Percentiles rank a stretch among this genome's conserved stretches.
Conservation (phyloP, 2,329 filamentous ascomycete species). For the Colletotrichum lentis region DNA sequence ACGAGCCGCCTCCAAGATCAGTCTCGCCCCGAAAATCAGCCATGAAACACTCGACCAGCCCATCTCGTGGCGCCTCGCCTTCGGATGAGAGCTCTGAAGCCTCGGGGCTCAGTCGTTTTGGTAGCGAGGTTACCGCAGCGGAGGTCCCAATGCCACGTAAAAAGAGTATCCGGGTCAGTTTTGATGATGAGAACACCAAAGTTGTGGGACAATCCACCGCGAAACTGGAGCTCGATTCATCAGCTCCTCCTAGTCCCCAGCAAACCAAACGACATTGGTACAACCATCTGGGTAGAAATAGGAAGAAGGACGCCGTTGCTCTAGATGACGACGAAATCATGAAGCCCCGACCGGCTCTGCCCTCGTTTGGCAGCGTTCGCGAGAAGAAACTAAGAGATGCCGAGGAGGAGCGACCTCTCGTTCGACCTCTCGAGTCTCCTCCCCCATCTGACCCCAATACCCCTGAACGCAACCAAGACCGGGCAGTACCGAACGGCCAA, state of each 20-base stretch:
- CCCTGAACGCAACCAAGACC: slow-evolving; percentile 43
- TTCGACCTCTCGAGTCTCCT: slow-evolving; percentile 59
- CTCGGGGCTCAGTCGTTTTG: slow-evolving; percentile 45
- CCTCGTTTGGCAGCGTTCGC: slow-evolving; percentile 77
- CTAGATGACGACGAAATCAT: slow-evolving; percentile 73
- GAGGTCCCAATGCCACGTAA: slow-evolving; percentile 58
- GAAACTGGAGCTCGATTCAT: slow-evolving; percentile 50
- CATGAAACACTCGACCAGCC: slow-evolving; percentile 68
- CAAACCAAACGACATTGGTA: slow-evolving; percentile 57
- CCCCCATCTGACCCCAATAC: slow-evolving; percentile 43
- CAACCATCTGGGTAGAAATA: slow-evolving; percentile 55
- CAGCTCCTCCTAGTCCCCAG: slow-evolving; percentile 50
- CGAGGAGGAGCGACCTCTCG: slow-evolving; percentile 67
- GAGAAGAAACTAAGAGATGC: slow-evolving; percentile 65
- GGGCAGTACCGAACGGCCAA: slow-evolving; percentile 49
- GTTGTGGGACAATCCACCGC: slow-evolving; percentile 60
- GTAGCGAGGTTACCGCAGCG: slow-evolving; percentile 41
- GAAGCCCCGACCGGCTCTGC: slow-evolving; percentile 77
- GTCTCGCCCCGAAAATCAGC: slow-evolving; percentile 81
- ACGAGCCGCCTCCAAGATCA: slow-evolving; percentile 75
- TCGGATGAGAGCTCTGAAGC: slow-evolving; percentile 58
- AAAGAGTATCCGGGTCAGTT: slow-evolving; percentile 79
- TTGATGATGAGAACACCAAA: slow-evolving; percentile 71
- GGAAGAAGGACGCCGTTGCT: slow-evolving; percentile 58
- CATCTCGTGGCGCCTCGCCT: slow-evolving; percentile 62